Percentiles rank a stretch among this genome's conserved stretches.
These are phyloP conservation scores for Saksenaea vasiformis DNA, from an alignment of 371 early-diverging fungal genomes.

Conservation along the genomic window DNA sequence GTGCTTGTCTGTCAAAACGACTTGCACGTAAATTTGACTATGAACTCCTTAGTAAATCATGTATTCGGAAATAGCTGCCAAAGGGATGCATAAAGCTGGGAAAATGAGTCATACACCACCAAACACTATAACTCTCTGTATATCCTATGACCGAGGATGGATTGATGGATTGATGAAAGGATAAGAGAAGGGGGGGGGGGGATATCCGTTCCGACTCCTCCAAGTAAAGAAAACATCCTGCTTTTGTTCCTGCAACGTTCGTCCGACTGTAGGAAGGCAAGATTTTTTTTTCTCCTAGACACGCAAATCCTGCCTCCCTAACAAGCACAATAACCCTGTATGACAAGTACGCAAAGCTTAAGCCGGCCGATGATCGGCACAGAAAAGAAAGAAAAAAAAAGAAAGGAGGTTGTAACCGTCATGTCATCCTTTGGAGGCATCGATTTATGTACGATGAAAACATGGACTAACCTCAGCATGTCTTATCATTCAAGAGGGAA, in stretches of 20 bases:
- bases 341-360: too few species aligned
- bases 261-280: background rate
- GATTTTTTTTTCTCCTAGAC: background rate
- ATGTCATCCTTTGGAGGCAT: too few species aligned
- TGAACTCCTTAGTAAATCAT: conserved; percentile 57
- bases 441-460: too few species aligned
- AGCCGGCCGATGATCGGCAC: background rate
- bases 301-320: background rate
- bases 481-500: too few species aligned
- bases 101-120: background rate
- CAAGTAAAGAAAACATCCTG: background rate
- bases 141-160: background rate
- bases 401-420: background rate
- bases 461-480: too few species aligned
- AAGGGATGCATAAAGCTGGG: background rate
- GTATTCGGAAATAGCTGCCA: conserved; percentile 2
- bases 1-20: conserved; percentile 48
- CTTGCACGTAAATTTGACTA: conserved; percentile 60
- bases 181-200: background rate
- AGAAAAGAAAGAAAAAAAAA: background rate
- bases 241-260: background rate
- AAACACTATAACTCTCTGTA: background rate
- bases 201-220: conserved; percentile 1
- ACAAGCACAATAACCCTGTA: background rate
- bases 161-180: background rate